Percentiles rank a stretch among this genome's conserved stretches.
Evolutionary conservation across 225 moss, liverwort and hornwort species (phyloP).

Genomic region (Pseudisothecium myosuroides): DNA sequence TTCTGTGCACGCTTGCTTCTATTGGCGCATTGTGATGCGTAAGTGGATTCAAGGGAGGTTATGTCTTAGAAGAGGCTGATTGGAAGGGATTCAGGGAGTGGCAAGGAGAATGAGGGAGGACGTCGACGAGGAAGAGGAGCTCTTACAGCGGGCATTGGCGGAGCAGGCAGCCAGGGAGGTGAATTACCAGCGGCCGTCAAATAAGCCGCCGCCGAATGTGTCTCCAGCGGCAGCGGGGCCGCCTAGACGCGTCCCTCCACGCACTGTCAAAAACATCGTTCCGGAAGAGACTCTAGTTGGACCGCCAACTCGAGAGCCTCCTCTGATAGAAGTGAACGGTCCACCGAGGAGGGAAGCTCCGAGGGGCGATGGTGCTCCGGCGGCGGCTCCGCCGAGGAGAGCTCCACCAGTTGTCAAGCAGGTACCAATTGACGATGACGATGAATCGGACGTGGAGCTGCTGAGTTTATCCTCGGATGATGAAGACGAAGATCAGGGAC

Average conservation of each 20-base stretch:
- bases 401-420: conserved; percentile 27
- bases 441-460: conserved; percentile 92
- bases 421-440: conserved; percentile 65
- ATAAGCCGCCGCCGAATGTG: conserved; percentile 29
- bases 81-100: background rate
- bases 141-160: conserved; percentile 79
- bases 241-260: conserved; percentile 37
- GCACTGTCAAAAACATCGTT: background rate
- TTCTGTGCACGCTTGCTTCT: background rate
- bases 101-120: conserved; percentile 57
- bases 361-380: background rate
- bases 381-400: conserved; percentile 21
- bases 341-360: conserved; percentile 22
- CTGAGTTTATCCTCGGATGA: conserved; percentile 98
- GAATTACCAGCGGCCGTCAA: conserved; percentile 45
- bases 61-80: background rate
- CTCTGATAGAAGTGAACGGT: conserved; percentile 34
- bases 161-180: conserved; percentile 90
- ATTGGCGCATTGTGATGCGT: background rate
- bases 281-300: background rate
- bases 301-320: conserved; percentile 52
- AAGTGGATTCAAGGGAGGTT: background rate
- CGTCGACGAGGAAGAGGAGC: conserved; percentile 92
- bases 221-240: conserved; percentile 27
- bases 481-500: conserved; percentile 61